phyloP scores from a whole-genome alignment of 1,284 basidiomycete genomes.

The Malassezia nana region DNA sequence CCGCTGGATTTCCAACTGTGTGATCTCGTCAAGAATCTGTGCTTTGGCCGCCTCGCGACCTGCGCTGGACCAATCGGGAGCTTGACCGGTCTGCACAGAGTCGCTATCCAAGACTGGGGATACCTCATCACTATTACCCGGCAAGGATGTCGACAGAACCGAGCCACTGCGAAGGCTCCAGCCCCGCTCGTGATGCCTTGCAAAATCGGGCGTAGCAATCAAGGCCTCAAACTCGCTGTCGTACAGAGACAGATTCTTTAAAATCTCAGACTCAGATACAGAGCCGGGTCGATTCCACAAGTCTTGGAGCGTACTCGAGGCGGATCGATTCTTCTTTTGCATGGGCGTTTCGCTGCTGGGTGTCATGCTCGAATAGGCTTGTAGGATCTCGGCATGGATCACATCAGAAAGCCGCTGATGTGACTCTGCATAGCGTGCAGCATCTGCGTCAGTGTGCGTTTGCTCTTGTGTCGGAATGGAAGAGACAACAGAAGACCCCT shows the following conservation, averaged over 20 bases:
- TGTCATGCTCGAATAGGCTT: slow-evolving; percentile 1
- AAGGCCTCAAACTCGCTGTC: slow-evolving; percentile 17
- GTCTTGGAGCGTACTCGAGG: neutral
- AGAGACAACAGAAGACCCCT: neutral
- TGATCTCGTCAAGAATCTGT: neutral
- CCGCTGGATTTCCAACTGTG: slow-evolving; percentile 8
- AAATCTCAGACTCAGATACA: slow-evolving; percentile 12
- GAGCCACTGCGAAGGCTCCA: neutral
- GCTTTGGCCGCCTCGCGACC: neutral
- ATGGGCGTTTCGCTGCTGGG: slow-evolving; percentile 3
- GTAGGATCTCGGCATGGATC: slow-evolving; percentile 16
- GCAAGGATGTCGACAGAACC: neutral
- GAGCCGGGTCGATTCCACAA: neutral
- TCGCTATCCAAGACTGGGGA: neutral
- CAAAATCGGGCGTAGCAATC: slow-evolving; percentile 6
- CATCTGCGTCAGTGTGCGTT: neutral
- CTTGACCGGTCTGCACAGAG: neutral
- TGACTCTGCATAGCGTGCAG: neutral
- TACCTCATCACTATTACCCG: neutral
- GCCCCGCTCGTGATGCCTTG: neutral
- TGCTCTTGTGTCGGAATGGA: neutral
- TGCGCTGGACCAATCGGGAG: neutral
- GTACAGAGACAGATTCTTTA: slow-evolving; percentile 11
- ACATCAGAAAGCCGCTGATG: slow-evolving; percentile 13
- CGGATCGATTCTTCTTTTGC: neutral